Conservation (phyloP, 106 monocot species). For the Apostasia ramifera region DNA sequence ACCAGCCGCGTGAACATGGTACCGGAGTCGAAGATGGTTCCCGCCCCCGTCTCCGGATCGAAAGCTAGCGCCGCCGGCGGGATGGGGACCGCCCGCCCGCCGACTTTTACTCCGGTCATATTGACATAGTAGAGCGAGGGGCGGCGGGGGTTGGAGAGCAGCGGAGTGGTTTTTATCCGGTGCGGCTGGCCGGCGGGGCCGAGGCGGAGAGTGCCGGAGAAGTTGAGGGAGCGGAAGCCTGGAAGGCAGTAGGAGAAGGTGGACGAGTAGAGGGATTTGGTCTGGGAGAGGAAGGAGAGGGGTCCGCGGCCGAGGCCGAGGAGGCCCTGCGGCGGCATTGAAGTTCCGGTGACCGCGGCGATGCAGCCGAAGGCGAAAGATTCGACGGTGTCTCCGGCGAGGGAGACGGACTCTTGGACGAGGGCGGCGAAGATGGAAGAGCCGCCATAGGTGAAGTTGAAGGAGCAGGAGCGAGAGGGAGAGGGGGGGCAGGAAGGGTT, state of each 20-base stretch:
- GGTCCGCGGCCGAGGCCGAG: constrained; percentile 50
- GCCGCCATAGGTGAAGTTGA: constrained; percentile 40
- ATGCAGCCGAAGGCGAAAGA: constrained; percentile 37
- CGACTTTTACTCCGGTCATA: constrained; percentile 58
- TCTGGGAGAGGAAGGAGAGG: constrained; percentile 40
- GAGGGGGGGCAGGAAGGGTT: constrained; percentile 19
- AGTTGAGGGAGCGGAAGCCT: constrained; percentile 59
- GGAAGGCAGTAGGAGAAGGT: constrained; percentile 95
- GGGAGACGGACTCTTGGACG: constrained; percentile 28
- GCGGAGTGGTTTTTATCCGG: constrained; percentile 55
- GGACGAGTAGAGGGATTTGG: constrained; percentile 23
- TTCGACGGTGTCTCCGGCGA: constrained; percentile 26
- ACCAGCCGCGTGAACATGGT: constrained; percentile 89
- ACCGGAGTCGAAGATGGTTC: constrained; percentile 82
- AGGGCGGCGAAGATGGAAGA: constrained; percentile 31
- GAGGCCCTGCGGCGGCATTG: constrained; percentile 47
- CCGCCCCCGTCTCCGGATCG: constrained; percentile 66
- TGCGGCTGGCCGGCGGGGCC: constrained; percentile 63
- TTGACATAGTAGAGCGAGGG: constrained; percentile 83
- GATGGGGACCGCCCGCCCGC: constrained; percentile 25
- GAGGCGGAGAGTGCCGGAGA: constrained; percentile 89
- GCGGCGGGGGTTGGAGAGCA: constrained; percentile 71
- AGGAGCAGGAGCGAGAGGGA: constrained; percentile 15
- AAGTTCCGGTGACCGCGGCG: constrained; percentile 2
- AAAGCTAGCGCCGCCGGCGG: constrained; percentile 41